These are phyloP conservation scores for Hemileccinum impolitum DNA, from an alignment of 768 basidiomycete species.

Conservation along the genomic window DNA sequence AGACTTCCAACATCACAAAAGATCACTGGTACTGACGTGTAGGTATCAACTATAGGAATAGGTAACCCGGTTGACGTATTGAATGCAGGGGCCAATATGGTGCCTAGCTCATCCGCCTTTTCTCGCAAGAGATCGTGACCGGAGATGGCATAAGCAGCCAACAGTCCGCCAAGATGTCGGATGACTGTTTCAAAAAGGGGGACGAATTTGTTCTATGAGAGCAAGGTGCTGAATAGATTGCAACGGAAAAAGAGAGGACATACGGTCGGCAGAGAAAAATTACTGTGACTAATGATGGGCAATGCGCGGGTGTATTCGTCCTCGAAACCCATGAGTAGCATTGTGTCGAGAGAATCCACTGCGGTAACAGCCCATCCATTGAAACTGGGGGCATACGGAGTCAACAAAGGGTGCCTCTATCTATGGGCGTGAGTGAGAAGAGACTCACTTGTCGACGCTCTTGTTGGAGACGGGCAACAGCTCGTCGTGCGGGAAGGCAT, in stretches of 20 bases:
- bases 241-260: conserved; percentile 1
- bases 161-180: conserved; percentile 82
- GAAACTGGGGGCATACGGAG: conserved; percentile 42
- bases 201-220: conserved; percentile 27
- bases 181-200: conserved; percentile 86
- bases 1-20: not conserved
- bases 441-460: conserved; percentile 48
- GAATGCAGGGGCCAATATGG: conserved; percentile 67
- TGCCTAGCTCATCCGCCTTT: conserved; percentile 74
- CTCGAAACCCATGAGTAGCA: conserved; percentile 74
- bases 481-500: conserved; percentile 64
- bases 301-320: conserved; percentile 68
- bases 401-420: not conserved
- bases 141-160: conserved; percentile 78
- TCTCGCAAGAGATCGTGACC: conserved; percentile 57
- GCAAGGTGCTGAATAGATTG: not conserved
- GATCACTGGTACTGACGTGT: conserved; percentile 37
- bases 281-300: conserved; percentile 42
- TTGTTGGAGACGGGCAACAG: conserved; percentile 49
- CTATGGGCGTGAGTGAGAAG: too few species aligned
- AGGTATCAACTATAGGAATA: conserved; percentile 62
- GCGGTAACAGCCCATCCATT: conserved; percentile 79
- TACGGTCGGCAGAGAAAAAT: conserved; percentile 48
- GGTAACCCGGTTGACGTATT: conserved; percentile 69
- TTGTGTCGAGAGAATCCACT: conserved; percentile 82